These are phyloP conservation scores for Kokia cookei DNA, from an alignment of 441 rosid species.

Conservation along the genomic window DNA sequence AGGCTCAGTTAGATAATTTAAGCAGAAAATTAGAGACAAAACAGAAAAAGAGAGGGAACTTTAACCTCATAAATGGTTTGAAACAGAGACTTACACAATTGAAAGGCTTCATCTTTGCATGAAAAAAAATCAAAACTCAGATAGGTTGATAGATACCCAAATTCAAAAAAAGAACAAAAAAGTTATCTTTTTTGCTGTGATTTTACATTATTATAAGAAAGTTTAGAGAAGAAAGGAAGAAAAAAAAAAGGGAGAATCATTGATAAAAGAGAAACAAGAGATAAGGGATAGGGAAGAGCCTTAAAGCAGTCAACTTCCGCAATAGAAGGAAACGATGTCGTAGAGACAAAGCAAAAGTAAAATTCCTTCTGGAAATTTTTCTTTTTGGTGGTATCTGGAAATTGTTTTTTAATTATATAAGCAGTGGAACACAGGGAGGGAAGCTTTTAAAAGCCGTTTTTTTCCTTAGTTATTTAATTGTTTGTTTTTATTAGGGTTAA, in stretches of 20 bases:
- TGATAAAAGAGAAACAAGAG: background rate
- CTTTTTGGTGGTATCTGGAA: too few species aligned
- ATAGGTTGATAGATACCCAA: background rate
- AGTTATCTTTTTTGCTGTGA: background rate
- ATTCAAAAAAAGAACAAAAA: background rate
- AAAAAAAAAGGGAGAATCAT: conserved; percentile 2
- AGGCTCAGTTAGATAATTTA: background rate
- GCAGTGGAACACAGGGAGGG: background rate
- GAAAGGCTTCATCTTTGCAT: conserved; percentile 30
- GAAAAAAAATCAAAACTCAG: conserved; percentile 8
- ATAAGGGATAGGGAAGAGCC: background rate
- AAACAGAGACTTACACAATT: conserved; percentile 23
- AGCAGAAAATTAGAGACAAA: background rate
- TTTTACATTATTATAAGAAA: background rate
- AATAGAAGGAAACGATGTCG: conserved; percentile 6
- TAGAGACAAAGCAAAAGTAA: background rate
- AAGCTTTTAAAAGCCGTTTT: background rate
- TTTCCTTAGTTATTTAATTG: background rate
- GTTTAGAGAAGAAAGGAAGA: conserved; percentile 19
- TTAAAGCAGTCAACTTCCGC: conserved; percentile 1
- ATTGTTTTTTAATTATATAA: background rate
- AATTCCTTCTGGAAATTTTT: background rate
- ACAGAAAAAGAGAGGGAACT: background rate
- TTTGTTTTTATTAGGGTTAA: background rate
- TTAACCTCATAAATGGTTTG: background rate